Percentiles rank a stretch among this genome's conserved stretches.
phyloP scores from a whole-genome alignment of 2,329 filamentous ascomycete genomes.

The Ophiostoma piceae region DNA sequence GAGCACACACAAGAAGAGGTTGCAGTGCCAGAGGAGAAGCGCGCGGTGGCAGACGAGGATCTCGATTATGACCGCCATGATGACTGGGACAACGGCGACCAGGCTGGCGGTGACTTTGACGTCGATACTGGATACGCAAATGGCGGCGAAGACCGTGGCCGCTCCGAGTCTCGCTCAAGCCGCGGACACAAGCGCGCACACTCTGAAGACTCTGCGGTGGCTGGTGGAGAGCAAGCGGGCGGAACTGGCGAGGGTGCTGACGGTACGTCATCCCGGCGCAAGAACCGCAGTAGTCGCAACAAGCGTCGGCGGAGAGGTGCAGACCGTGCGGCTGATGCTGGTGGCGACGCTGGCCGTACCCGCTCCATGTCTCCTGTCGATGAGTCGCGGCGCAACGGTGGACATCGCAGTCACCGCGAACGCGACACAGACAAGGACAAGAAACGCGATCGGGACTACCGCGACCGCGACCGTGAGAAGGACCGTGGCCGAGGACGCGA shows the following conservation, averaged over 20 bases:
- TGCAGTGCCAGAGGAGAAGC: constrained; percentile 11
- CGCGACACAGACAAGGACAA: constrained; percentile 32
- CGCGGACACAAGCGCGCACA: constrained; percentile 23
- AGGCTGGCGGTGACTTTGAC: neutral
- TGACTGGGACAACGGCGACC: constrained; percentile 15
- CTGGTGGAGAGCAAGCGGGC: neutral
- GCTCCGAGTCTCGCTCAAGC: constrained; percentile 26
- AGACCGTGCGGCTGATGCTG: neutral
- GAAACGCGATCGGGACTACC: constrained; percentile 36
- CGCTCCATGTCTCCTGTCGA: constrained; percentile 23
- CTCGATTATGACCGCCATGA: constrained; percentile 24
- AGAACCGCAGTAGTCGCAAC: constrained; percentile 20
- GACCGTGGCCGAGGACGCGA: constrained; percentile 28
- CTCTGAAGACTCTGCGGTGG: constrained; percentile 15
- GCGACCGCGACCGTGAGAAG: constrained; percentile 20
- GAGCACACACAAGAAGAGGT: neutral
- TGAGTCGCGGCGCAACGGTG: constrained; percentile 17
- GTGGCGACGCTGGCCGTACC: constrained; percentile 11
- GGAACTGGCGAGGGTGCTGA: constrained; percentile 9
- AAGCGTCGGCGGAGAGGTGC: constrained; percentile 21
- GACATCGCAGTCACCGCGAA: constrained; percentile 22
- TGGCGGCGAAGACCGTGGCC: constrained; percentile 3
- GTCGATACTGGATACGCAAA: neutral
- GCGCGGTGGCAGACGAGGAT: constrained; percentile 5
- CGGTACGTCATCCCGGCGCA: constrained; percentile 2